These are phyloP conservation scores for Chrysosphaeria jannelii DNA, from an alignment of 2,329 filamentous ascomycete genomes.

Conservation along the genomic window DNA sequence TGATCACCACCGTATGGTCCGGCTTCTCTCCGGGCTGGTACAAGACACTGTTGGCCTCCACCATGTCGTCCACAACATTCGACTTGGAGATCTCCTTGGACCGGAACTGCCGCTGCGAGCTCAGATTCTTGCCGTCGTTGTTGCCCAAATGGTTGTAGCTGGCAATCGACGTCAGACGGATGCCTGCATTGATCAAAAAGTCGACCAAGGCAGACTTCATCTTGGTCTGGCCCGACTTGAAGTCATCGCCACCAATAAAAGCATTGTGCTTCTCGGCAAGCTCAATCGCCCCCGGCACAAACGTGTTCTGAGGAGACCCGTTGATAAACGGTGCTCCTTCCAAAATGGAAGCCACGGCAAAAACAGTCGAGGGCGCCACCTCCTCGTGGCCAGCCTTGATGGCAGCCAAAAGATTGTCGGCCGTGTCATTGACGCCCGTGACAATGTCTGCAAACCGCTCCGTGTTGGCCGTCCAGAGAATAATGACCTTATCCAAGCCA, in stretches of 20 bases:
- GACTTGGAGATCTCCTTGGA: conserved; percentile 99
- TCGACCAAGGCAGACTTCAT: conserved; percentile 99
- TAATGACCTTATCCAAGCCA: conserved; percentile 73
- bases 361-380: conserved; percentile 83
- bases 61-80: conserved; percentile 98
- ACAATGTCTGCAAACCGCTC: conserved; percentile 83
- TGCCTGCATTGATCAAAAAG: conserved; percentile 93
- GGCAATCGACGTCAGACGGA: conserved; percentile 94
- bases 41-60: conserved; percentile 72
- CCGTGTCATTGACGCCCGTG: conserved; percentile 79
- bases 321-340: conserved; percentile 92
- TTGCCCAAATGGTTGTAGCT: conserved; percentile 99
- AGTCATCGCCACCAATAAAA: conserved; percentile 94
- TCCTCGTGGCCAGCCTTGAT: conserved; percentile 72
- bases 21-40: conserved; percentile 86
- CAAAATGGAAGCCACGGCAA: conserved; percentile 79
- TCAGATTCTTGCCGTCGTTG: conserved; percentile 97
- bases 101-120: conserved; percentile 92
- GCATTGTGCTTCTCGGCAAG: conserved; percentile 64
- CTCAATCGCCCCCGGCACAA: conserved; percentile 73
- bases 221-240: conserved; percentile 99
- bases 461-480: conserved; percentile 97
- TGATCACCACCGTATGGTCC: conserved; percentile 96
- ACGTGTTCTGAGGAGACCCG: conserved; percentile 95
- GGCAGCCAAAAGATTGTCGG: conserved; percentile 67